These are phyloP conservation scores for Sugiyamaella qingdaonensis DNA, from an alignment of 805 yeast genomes.

Conservation along the genomic window DNA sequence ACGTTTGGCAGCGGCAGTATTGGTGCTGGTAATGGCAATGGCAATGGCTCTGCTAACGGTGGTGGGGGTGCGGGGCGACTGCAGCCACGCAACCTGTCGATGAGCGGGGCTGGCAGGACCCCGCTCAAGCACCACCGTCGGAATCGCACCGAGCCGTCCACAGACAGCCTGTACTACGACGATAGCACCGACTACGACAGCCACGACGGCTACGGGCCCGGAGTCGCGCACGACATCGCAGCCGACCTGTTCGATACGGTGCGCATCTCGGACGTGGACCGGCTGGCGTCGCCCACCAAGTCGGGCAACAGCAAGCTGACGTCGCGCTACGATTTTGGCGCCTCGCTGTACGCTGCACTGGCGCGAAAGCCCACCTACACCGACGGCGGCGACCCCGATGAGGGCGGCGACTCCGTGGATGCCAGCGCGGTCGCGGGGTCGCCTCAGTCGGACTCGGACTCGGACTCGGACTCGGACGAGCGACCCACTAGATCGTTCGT, in stretches of 20 bases:
- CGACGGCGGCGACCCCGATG: background rate
- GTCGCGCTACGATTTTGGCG: conserved; percentile 22
- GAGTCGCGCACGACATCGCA: background rate
- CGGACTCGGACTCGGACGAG: conserved; percentile 7
- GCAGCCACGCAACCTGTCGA: background rate
- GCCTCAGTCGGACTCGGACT: background rate
- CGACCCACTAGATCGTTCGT: conserved; percentile 4
- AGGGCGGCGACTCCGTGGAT: background rate
- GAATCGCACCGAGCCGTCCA: conserved; percentile 9
- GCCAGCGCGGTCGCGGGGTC: too few relatives aligned
- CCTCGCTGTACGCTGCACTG: conserved; percentile 17
- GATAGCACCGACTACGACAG: conserved; percentile 9
- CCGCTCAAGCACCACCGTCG: conserved; percentile 11
- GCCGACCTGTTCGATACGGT: conserved; percentile 8
- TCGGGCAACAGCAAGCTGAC: conserved; percentile 17
- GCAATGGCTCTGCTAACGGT: background rate
- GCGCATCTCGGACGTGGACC: background rate
- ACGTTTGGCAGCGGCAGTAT: too few relatives aligned
- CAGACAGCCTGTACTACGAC: conserved; percentile 12
- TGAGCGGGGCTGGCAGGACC: background rate
- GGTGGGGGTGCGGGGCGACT: too few relatives aligned
- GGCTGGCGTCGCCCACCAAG: conserved; percentile 11
- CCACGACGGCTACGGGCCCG: conserved; percentile 1
- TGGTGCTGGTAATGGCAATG: too few relatives aligned
- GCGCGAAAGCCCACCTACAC: conserved; percentile 6